These are phyloP conservation scores for Monilinia polystroma DNA, from an alignment of 2,329 filamentous ascomycete species.

Conservation along the genomic window DNA sequence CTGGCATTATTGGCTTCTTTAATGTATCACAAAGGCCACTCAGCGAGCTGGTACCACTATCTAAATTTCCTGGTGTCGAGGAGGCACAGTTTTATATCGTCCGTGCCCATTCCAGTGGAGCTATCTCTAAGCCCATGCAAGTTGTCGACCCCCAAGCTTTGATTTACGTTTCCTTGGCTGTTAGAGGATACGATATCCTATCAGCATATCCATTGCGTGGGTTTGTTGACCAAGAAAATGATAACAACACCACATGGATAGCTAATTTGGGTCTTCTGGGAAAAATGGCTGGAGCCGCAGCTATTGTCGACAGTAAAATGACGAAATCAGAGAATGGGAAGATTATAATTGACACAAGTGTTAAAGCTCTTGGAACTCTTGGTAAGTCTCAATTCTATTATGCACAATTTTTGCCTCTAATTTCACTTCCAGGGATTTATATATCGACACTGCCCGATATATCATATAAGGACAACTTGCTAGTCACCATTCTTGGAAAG, in stretches of 20 bases:
- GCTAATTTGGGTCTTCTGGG: conserved; percentile 75
- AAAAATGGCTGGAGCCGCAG: conserved; percentile 88
- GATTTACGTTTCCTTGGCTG: conserved; percentile 61
- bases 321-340: conserved; percentile 58
- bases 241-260: conserved; percentile 49
- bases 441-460: conserved; percentile 65
- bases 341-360: conserved; percentile 62
- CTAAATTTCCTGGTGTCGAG: conserved; percentile 70
- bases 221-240: conserved; percentile 47
- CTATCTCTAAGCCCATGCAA: conserved; percentile 54
- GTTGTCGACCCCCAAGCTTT: conserved; percentile 49
- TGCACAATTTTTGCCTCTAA: conserved; percentile 23
- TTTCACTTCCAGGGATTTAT: conserved; percentile 60
- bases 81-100: conserved; percentile 64
- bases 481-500: conserved; percentile 71
- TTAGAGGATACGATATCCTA: conserved; percentile 76
- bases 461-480: conserved; percentile 62
- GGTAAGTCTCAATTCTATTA: conserved; percentile 49
- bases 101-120: conserved; percentile 67
- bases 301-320: conserved; percentile 63
- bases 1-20: conserved; percentile 78
- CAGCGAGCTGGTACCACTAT: conserved; percentile 68
- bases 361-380: conserved; percentile 78
- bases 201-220: conserved; percentile 66
- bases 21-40: conserved; percentile 67